Evolutionary conservation across 495 filamentous ascomycete genomes (phyloP), one percentile per base, ranked within the genome.

Genomic region (Penicillium egyptiacum): DNA sequence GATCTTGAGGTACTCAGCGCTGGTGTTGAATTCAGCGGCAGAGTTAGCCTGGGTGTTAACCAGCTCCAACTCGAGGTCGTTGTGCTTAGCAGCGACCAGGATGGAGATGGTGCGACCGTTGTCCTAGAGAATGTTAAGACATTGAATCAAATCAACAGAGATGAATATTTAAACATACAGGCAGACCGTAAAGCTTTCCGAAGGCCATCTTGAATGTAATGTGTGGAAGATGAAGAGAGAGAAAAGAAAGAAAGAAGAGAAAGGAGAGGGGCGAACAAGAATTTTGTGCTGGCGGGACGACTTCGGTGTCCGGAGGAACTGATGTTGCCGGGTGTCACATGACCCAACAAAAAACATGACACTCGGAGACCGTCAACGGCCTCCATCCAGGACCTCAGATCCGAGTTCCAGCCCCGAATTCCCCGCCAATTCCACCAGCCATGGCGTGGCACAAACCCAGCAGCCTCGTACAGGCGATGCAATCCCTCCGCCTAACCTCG

Each of bases 1-100:
- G 75, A 88, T 66, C 77, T 92, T 88, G 68, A 85, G 75, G 83
- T 94, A 96, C 66, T 94, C 93, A 62, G 84, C 77, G 57, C 66
- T 65, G 61, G 64, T 52, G 72, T 72, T 76, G 66, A 69, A 71
- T 22, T 57, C 64, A 42, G 72, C 67, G 50, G 55, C 17, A 33
- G 67, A 61, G 63, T 73, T 65, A 40, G 67, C 57, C 72, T 88
- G 79, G 61, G 84, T 87, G 61, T 86, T 74, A 50, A 96, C 88
- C 56, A 90, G 69, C 78, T 98, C 90, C 60, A 99, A 67, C 51
- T 97, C 90, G 63, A 99, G 83, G 67, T 87, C 85, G 79, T 98
- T 98, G 74, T 88, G 90, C 85, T 97, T 97, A 60, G 94, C 95
- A 66, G 96, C 90, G 67, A 90, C 92, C 69, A 84, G 82, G 77